phyloP scores from a whole-genome alignment of 768 basidiomycete species.

The Pholiota molesta region DNA sequence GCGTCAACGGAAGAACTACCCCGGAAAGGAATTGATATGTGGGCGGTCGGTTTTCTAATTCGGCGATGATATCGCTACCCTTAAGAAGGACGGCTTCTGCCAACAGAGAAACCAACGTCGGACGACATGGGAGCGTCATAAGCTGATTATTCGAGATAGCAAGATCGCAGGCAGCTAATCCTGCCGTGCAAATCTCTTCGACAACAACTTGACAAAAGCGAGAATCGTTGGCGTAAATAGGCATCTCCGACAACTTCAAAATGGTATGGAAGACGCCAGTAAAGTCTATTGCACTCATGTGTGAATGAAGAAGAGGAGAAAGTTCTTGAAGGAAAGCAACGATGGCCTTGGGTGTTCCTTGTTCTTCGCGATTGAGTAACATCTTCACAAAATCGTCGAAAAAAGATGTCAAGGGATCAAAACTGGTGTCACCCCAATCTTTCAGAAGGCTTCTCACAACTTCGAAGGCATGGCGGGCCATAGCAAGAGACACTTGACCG shows the following conservation, averaged over 20 bases:
- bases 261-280: conserved; percentile 59
- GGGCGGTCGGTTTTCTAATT: conserved; percentile 57
- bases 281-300: conserved; percentile 56
- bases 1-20: conserved; percentile 62
- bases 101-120: conserved; percentile 42
- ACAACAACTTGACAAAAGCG: conserved; percentile 51
- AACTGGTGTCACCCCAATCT: conserved; percentile 43
- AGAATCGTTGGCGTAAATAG: conserved; percentile 53
- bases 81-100: conserved; percentile 50
- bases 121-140: conserved; percentile 42
- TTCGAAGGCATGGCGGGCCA: conserved; percentile 53
- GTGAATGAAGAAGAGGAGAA: conserved; percentile 54
- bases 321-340: conserved; percentile 56
- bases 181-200: conserved; percentile 46
- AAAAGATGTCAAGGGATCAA: conserved; percentile 49
- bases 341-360: conserved; percentile 50
- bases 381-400: conserved; percentile 53
- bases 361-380: conserved; percentile 49
- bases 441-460: conserved; percentile 58
- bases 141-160: conserved; percentile 46
- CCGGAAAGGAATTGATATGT: conserved; percentile 66
- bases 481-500: conserved; percentile 44
- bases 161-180: conserved; percentile 48
- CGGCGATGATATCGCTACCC: conserved; percentile 53
- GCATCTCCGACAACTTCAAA: conserved; percentile 43